phyloP scores from a whole-genome alignment of 768 basidiomycete species.

The Rhodotorula graminis region DNA sequence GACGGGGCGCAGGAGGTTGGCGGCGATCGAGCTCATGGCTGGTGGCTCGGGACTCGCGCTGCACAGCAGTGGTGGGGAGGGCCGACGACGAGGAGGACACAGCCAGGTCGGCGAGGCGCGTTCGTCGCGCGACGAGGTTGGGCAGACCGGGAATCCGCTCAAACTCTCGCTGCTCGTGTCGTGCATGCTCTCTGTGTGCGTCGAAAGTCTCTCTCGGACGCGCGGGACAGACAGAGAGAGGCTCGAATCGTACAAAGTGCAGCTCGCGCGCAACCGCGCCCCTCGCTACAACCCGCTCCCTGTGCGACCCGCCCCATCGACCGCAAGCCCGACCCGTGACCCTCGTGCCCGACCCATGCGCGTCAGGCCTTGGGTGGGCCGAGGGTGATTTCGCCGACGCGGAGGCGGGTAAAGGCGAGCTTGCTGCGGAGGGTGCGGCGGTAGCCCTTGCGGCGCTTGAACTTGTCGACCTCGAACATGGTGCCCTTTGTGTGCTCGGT shows the following conservation, averaged over 20 bases:
- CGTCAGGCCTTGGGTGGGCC: constrained; percentile 20
- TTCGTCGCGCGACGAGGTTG: too few relatives aligned
- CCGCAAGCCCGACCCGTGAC: too few relatives aligned
- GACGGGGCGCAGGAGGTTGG: constrained; percentile 54
- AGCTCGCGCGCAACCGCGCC: too few relatives aligned
- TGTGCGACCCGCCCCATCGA: too few relatives aligned
- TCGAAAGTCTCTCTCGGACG: too few relatives aligned
- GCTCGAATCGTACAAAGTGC: neutral
- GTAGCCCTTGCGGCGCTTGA: constrained; percentile 98
- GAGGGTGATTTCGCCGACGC: constrained; percentile 75
- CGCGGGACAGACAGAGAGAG: too few relatives aligned
- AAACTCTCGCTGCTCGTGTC: too few relatives aligned
- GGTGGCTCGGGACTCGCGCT: too few relatives aligned
- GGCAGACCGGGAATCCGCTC: too few relatives aligned
- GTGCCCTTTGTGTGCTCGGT: constrained; percentile 93
- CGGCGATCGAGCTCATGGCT: neutral
- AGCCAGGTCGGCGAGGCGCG: too few relatives aligned
- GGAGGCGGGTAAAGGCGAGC: constrained; percentile 88
- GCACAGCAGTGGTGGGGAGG: neutral
- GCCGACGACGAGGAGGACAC: neutral
- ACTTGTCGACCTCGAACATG: constrained; percentile 89
- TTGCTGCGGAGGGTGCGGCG: constrained; percentile 89
- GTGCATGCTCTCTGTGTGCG: too few relatives aligned
- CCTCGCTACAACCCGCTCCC: neutral
- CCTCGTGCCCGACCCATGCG: too few relatives aligned